These are phyloP conservation scores for Sicyos edulis DNA, from an alignment of 306 rosid species.

Conservation along the genomic window DNA sequence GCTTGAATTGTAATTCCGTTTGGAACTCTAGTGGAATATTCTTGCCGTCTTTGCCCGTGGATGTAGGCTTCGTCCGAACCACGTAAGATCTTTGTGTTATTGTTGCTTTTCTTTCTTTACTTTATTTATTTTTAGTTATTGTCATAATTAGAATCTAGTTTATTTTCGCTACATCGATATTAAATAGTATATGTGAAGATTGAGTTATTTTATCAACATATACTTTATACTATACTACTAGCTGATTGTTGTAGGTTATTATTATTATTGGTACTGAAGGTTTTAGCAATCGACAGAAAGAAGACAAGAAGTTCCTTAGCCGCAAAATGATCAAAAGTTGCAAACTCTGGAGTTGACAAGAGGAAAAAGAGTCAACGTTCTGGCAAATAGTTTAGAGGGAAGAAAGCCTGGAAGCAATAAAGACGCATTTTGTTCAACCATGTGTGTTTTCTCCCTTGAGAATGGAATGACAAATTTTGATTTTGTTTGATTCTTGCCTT, in stretches of 20 bases:
- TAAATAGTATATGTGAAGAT: too few relatives aligned
- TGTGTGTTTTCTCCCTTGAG: background rate
- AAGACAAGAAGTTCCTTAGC: slow-evolving; percentile 67
- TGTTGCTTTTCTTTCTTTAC: too few relatives aligned
- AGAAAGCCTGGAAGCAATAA: slow-evolving; percentile 58
- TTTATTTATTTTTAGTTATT: too few relatives aligned
- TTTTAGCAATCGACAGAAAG: slow-evolving; percentile 70
- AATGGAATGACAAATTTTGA: background rate
- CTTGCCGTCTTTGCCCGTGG: too few relatives aligned
- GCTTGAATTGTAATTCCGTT: too few relatives aligned
- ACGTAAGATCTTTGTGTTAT: too few relatives aligned
- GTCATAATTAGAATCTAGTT: too few relatives aligned
- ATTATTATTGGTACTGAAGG: slow-evolving; percentile 29
- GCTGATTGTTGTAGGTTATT: slow-evolving; percentile 7
- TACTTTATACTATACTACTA: background rate
- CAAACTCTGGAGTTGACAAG: slow-evolving; percentile 39
- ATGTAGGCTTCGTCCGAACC: too few relatives aligned
- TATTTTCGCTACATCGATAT: too few relatives aligned
- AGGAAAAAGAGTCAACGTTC: slow-evolving; percentile 40
- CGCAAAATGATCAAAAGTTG: slow-evolving; percentile 53
- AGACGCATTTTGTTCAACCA: background rate
- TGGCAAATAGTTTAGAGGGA: slow-evolving; percentile 66
- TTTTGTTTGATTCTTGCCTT: background rate
- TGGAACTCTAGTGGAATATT: too few relatives aligned
- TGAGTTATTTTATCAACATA: too few relatives aligned